Evolutionary conservation across 2,329 filamentous ascomycete genomes (phyloP).

Genomic region (Arthrobotrys sinensis): DNA sequence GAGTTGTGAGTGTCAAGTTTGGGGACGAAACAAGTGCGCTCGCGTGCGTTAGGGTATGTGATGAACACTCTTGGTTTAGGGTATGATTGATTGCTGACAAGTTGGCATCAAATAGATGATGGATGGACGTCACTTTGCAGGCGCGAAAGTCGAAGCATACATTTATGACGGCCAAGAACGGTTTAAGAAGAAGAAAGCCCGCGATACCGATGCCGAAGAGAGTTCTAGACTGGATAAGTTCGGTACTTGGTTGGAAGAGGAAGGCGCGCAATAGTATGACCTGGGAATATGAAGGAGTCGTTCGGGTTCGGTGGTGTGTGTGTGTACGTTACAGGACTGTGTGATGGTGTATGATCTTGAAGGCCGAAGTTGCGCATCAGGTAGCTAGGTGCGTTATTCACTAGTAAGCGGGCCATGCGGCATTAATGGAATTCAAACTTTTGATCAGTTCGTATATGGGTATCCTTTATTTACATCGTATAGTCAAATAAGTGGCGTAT

Average conservation of each 20-base stretch:
- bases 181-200: conserved; percentile 75
- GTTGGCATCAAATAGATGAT: conserved; percentile 71
- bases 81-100: conserved; percentile 13
- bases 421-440: conserved; percentile 13
- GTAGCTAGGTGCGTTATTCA: not conserved
- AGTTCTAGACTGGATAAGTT: conserved; percentile 66
- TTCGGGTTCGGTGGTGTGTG: not conserved
- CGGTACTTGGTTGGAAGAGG: conserved; percentile 64
- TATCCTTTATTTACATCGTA: conserved; percentile 44
- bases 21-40: conserved; percentile 78
- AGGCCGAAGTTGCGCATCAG: not conserved
- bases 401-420: not conserved
- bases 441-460: conserved; percentile 27
- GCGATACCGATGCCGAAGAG: conserved; percentile 70
- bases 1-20: conserved; percentile 89
- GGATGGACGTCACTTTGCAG: conserved; percentile 84
- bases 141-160: conserved; percentile 79
- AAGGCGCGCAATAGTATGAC: conserved; percentile 37
- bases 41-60: conserved; percentile 74
- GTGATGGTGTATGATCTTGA: conserved; percentile 23
- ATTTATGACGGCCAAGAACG: conserved; percentile 80
- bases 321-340: conserved; percentile 28
- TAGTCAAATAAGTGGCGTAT: conserved; percentile 13
- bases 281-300: not conserved
- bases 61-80: not conserved